phyloP scores from a whole-genome alignment of 1,284 basidiomycete genomes.

The Trametes sp. region DNA sequence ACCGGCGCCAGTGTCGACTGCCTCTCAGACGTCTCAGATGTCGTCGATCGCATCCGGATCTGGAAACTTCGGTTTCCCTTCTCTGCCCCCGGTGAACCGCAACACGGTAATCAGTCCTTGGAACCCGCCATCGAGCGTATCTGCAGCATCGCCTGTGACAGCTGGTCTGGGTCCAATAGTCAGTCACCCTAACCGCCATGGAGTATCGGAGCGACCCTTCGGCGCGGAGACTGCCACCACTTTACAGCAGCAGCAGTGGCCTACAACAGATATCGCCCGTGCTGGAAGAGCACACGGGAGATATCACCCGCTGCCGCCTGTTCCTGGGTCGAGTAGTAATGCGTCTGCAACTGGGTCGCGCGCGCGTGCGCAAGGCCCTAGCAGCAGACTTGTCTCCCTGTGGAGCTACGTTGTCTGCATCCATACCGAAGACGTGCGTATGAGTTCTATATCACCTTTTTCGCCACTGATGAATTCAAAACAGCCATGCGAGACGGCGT shows the following conservation, averaged over 20 bases:
- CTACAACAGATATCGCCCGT: background rate
- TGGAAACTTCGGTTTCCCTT: background rate
- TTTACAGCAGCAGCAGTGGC: background rate
- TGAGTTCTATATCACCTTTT: no score
- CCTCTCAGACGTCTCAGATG: no score
- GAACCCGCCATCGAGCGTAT: background rate
- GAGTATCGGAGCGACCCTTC: background rate
- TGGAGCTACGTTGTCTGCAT: background rate
- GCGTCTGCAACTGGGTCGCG: background rate
- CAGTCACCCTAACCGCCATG: background rate
- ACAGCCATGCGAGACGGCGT: background rate
- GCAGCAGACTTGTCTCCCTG: background rate
- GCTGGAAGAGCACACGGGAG: background rate
- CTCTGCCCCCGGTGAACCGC: background rate
- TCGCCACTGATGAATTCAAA: no score
- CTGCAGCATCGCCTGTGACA: background rate
- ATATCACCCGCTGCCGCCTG: background rate
- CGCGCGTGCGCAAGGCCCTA: background rate
- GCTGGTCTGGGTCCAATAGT: background rate
- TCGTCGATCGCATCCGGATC: no score
- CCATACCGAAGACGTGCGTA: background rate
- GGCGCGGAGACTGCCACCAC: background rate
- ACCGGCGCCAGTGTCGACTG: no score
- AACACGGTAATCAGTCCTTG: background rate
- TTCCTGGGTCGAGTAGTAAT: background rate